A percentile compares a stretch with the other conserved stretches of the same genome.
These are phyloP conservation scores for Cystobasidiopsis lactophilus DNA, from an alignment of 768 basidiomycete genomes.

Conservation along the genomic window DNA sequence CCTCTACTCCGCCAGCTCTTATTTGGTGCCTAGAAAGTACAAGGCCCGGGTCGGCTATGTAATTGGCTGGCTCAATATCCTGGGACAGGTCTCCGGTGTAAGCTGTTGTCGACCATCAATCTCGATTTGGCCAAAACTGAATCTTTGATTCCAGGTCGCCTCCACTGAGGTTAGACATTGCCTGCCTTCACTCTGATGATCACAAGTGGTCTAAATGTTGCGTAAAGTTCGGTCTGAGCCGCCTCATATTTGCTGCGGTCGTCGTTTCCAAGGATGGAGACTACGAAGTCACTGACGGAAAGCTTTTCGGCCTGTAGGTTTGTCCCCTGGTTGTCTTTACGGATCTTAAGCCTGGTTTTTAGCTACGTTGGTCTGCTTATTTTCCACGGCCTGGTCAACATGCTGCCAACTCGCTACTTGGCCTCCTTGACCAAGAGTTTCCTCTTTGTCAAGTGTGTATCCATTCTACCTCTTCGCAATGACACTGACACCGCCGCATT, in stretches of 20 bases:
- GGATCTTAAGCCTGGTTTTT: no score
- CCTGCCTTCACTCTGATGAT: no score
- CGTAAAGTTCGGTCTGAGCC: constrained; percentile 38
- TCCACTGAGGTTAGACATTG: constrained; percentile 49
- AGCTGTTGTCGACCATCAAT: no score
- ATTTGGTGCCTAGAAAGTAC: constrained; percentile 24
- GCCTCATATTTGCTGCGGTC: constrained; percentile 40
- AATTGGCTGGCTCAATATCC: constrained; percentile 40
- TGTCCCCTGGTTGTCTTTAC: constrained; percentile 50
- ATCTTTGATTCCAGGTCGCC: no score
- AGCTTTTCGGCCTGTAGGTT: constrained; percentile 53
- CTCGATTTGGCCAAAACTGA: no score
- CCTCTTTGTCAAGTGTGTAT: constrained; percentile 69
- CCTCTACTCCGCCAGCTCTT: constrained; percentile 28
- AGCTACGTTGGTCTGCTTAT: constrained; percentile 51
- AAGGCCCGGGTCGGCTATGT: constrained; percentile 25
- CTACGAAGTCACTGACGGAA: constrained; percentile 42
- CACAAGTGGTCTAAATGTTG: no score
- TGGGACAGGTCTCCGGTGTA: constrained; percentile 66
- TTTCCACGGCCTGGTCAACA: constrained; percentile 46
- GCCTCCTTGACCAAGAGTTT: constrained; percentile 48
- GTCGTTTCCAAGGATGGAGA: constrained; percentile 33
- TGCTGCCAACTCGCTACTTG: constrained; percentile 42
- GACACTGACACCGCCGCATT: no score
- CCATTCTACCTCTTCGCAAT: no score